Evolutionary conservation across 768 basidiomycete genomes (phyloP), one percentile per base, ranked within the genome.

Genomic region (Dacryopinax primogenitus): DNA sequence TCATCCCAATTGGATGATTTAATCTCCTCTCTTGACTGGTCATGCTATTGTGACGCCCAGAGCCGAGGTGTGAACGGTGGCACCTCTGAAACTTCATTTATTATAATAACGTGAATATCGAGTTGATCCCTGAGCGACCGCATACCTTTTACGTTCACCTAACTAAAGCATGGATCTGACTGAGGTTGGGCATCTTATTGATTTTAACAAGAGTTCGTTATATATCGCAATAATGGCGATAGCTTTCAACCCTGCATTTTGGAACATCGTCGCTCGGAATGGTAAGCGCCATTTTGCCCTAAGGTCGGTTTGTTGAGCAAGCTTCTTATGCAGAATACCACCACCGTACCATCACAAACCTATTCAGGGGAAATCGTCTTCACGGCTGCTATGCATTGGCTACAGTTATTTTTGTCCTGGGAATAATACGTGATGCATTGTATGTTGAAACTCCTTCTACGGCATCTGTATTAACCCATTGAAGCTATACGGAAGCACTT

Each of bases 231-330:
- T 92, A n/a, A 75, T 82, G 2, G 74, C 87, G 66, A 90, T 95
- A 62, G 72, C 84, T 1, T 97, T 97, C 79, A 97, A 97, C 71
- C 95, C 95, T 0, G 85, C 86, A 0, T 92, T 87, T 66, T 99
- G 95, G 95, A 99, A 99, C 75, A 84, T 92, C 67, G 84, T 94
- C 32, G 95, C 95, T 28, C 86, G 85, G 65, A 92, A 94, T 77
- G 92, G 92, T 92, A 68, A n/a, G n/a, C n/a, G n/a, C n/a, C 62
- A 84, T 77, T n/a, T 3, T 33, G 32, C 33, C 33, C 21, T 47
- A 16, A 45, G 37, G 28, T 66, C 47, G 39, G 11, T 30, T 26
- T 33, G 1, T 30, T 21, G 11, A 23, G 34, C 37, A 3, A n/a
- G 26, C 0, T 13, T 33, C 11, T 9, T 35, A 21, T 2, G 6